These are phyloP conservation scores for Camellia granthamiana DNA, from an alignment of 148 eudicot species.

Conservation along the genomic window DNA sequence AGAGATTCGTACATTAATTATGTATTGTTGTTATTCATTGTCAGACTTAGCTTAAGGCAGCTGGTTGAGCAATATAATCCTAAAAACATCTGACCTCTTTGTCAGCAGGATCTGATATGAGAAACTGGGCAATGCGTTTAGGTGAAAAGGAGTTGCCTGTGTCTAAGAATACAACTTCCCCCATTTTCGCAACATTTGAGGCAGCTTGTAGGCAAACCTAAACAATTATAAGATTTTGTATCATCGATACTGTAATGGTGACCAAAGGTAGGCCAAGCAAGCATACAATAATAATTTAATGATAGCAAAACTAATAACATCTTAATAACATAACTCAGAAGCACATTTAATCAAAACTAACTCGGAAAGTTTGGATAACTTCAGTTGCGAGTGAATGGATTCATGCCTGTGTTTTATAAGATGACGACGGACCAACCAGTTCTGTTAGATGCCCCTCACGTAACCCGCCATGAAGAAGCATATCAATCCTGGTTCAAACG, in stretches of 20 bases:
- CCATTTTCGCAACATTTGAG: conserved; percentile 52
- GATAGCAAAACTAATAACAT: background rate
- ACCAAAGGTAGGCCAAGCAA: background rate
- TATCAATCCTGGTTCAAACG: conserved; percentile 46
- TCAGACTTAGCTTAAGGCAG: background rate
- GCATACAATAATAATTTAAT: background rate
- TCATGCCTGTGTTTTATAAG: conserved; percentile 87
- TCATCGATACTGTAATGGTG: background rate
- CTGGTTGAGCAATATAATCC: background rate
- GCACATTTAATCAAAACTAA: background rate
- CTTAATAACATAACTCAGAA: background rate
- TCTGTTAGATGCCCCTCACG: conserved; percentile 69
- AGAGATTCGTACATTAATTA: background rate
- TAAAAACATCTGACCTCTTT: conserved; percentile 37
- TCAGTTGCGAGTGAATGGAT: background rate
- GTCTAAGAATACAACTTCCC: conserved; percentile 63
- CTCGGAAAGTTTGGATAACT: background rate
- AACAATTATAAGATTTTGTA: conserved; percentile 10
- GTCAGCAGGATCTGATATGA: conserved; percentile 35
- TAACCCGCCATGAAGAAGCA: conserved; percentile 57
- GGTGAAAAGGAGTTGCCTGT: conserved; percentile 88
- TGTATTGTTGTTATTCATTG: background rate
- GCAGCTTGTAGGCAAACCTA: conserved; percentile 83
- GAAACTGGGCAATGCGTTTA: conserved; percentile 47
- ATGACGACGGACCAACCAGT: conserved; percentile 88